A percentile compares a stretch with the other conserved stretches of the same genome.
Evolutionary conservation across 345 rosid genomes (phyloP).

Genomic region (Hibiscus tridactylites): DNA sequence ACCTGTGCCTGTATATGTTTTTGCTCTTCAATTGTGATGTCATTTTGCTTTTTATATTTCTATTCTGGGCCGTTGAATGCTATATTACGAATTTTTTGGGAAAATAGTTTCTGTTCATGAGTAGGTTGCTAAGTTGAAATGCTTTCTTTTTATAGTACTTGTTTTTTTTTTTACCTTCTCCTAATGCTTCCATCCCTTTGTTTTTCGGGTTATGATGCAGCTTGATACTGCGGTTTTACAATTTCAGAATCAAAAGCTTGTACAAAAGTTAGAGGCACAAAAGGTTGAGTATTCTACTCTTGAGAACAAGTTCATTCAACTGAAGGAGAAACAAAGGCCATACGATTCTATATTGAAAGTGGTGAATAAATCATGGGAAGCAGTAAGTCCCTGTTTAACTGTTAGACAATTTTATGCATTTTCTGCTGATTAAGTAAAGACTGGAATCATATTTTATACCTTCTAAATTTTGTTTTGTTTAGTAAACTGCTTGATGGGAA

Average conservation of each 20-base stretch:
- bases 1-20: neutral
- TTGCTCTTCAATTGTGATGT: neutral
- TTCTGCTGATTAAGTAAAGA: neutral
- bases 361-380: slow-evolving; percentile 65
- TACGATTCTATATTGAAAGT: slow-evolving; percentile 45
- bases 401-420: slow-evolving; percentile 5
- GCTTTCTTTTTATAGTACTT: neutral
- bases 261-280: slow-evolving; percentile 76
- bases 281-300: slow-evolving; percentile 60
- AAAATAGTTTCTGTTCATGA: neutral
- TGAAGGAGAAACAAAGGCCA: slow-evolving; percentile 55
- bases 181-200: neutral
- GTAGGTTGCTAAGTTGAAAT: neutral
- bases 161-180: slow-evolving; percentile 8
- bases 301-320: slow-evolving; percentile 46
- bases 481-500: slow-evolving; percentile 2
- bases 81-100: neutral
- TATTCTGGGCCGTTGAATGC: neutral
- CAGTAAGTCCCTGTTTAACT: slow-evolving; percentile 31
- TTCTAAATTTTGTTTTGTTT: slow-evolving; percentile 1
- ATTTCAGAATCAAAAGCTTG: slow-evolving; percentile 79
- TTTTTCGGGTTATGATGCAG: slow-evolving; percentile 30
- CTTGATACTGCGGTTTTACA: slow-evolving; percentile 74
- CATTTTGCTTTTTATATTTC: neutral
- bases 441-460: neutral